Evolutionary conservation across 768 basidiomycete genomes (phyloP), one percentile per base, ranked within the genome.

Genomic region (Naganishia kalamii): DNA sequence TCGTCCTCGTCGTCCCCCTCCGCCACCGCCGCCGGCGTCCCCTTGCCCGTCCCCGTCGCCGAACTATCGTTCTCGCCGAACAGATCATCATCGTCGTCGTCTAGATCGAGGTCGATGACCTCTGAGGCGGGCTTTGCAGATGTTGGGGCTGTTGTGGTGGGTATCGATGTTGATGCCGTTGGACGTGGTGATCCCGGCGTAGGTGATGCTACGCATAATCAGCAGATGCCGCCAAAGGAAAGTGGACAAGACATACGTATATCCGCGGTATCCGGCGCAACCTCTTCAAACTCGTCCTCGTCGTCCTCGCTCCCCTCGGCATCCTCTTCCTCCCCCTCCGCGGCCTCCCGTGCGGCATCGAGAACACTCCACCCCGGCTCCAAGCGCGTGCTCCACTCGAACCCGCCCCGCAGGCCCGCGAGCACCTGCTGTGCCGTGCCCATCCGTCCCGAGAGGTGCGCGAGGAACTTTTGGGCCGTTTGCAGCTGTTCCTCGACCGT

Each of bases 1-100:
- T 57, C 54, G 27, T 57, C 54, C 37, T 57, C 54, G n/a, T 57
- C 54, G 5, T 35, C 32, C 1, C 40, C 54, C 35, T 13, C 35
- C 6, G 23, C 40, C 64, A 33, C 54, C 32, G 54, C 40, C 23
- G 8, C 50, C 7, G 50, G 54, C 33, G 37, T 41, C 13, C 35
- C 37, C 2, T 23, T 17, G 1, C 27, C 8, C 19, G 7, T 17
- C 48, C 33, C 19, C 15, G 54, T 57, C 33, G n/a, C 35, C 6
- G 54, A 15, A 40, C 54, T 57, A 57, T 35, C 32, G 40, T 57
- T 57, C 32, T 37, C 33, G 35, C 54, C 54, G 25, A 57, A 57
- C 23, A 57, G 37, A 40, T 57, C 54, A 40, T 52, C 48, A 29
- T 52, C 54, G 37, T 57, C 54, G 4, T 57, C 54, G 35, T 57